Evolutionary conservation across 306 rosid genomes (phyloP), one percentile per base, ranked within the genome.

Genomic region (Rosa lucieae): DNA sequence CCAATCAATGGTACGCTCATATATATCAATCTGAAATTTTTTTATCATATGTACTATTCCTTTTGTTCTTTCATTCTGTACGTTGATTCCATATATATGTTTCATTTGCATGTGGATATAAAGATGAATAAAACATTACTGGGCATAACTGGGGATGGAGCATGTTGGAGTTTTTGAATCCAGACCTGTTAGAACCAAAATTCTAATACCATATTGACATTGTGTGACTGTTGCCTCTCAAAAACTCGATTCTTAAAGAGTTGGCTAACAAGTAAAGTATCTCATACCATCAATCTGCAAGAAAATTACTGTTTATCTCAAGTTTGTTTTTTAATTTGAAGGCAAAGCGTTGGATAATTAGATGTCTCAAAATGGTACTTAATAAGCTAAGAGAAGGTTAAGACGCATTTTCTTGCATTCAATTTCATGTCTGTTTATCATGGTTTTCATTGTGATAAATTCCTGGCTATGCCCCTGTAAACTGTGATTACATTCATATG

Each of bases 1-100:
- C 69, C 20, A 70, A 43, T 53, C 67, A 56, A n/a, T 42, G 77
- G 77, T 74, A 56, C 11, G 3, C 21, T 53, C 23, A 69, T 58
- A 58, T 58, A 21, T 58, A 20, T 55, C 23, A 5, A 20, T 17
- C 10, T 18, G 23, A 55, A 55, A 1, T 29, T 6, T 18, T 15
- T 5, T 6, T 55, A 17, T 55, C 11, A 10, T 23, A 13, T 49
- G 2, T 49, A 8, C 8, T 21, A 9, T 8, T 58, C 11, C 2
- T 21, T 5, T 3, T 7, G 32, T n/a, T 21, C 32, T 58, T 21
- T 58, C 65, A n/a, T 21, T 21, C 0, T 58, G 63, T 32, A 32
- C 37, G 37, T 58, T 58, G 35, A 20, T 58, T 58, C 5, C 29
- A 58, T 58, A 53, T 9, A 0, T 58, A 58, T n/a, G 26, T 3